A percentile compares a stretch with the other conserved stretches of the same genome.
Conservation (phyloP, 805 yeast species). For the Candida ficus region DNA sequence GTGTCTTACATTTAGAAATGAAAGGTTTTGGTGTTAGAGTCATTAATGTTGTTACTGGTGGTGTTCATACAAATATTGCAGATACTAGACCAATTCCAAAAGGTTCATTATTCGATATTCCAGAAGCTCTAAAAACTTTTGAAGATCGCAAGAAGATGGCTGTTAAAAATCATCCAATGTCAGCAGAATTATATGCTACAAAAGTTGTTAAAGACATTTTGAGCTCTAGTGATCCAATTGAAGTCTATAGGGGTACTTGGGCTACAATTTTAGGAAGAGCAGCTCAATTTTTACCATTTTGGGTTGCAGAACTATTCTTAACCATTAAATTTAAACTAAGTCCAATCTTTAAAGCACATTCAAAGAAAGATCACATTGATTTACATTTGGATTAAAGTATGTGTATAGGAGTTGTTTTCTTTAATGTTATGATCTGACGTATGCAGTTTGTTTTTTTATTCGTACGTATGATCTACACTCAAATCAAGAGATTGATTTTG, state of each 20-base stretch:
- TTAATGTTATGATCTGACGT: neutral
- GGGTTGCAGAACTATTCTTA: slow-evolving; percentile 37
- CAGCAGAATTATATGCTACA: slow-evolving; percentile 51
- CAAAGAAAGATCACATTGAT: slow-evolving; percentile 15
- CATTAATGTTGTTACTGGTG: slow-evolving; percentile 68
- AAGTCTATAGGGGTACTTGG: slow-evolving; percentile 52
- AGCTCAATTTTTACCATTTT: slow-evolving; percentile 39
- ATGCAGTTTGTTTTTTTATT: too few relatives aligned
- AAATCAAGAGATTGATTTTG: too few relatives aligned
- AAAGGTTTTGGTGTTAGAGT: slow-evolving; percentile 70
- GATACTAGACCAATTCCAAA: slow-evolving; percentile 57
- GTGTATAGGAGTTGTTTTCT: too few relatives aligned
- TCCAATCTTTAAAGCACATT: slow-evolving; percentile 29
- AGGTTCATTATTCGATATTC: slow-evolving; percentile 46
- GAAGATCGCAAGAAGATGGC: slow-evolving; percentile 55
- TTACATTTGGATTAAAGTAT: slow-evolving; percentile 20
- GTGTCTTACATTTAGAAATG: slow-evolving; percentile 58
- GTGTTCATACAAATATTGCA: slow-evolving; percentile 65
- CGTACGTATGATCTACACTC: too few relatives aligned
- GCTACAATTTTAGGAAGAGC: slow-evolving; percentile 34
- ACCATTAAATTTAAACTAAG: slow-evolving; percentile 36
- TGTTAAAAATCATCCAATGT: slow-evolving; percentile 51
- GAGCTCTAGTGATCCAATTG: slow-evolving; percentile 34
- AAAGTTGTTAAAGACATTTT: slow-evolving; percentile 48
- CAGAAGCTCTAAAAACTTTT: slow-evolving; percentile 47